These are phyloP conservation scores for Hippophae tibetana DNA, from an alignment of 306 rosid species.

Conservation along the genomic window DNA sequence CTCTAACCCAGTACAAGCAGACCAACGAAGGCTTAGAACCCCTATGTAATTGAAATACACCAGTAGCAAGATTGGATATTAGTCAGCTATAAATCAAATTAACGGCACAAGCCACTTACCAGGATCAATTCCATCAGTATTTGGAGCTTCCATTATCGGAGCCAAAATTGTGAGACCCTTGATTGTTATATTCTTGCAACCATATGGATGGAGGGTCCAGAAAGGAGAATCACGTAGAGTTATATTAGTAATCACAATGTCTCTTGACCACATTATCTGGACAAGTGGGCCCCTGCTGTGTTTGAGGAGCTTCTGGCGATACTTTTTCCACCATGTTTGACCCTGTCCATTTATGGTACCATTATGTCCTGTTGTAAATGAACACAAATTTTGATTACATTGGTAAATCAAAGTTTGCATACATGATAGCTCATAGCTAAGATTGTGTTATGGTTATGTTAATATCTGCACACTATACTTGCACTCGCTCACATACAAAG, in stretches of 20 bases:
- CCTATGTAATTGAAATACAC: neutral
- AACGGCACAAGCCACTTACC: conserved; percentile 41
- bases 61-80: neutral
- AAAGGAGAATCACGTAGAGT: conserved; percentile 94
- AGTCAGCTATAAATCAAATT: conserved; percentile 7
- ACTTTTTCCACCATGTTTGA: conserved; percentile 92
- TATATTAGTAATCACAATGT: conserved; percentile 66
- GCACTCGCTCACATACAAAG: too few species aligned
- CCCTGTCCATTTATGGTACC: conserved; percentile 99
- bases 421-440: neutral
- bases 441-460: too few species aligned
- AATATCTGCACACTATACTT: conserved; percentile 1
- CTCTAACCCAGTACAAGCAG: neutral
- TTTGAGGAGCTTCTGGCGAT: conserved; percentile 92
- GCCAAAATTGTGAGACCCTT: conserved; percentile 79
- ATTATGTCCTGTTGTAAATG: conserved; percentile 66
- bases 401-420: conserved; percentile 12
- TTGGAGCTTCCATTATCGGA: conserved; percentile 79
- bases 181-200: conserved; percentile 85
- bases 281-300: conserved; percentile 93
- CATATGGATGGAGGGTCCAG: conserved; percentile 99
- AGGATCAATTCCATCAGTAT: conserved; percentile 98
- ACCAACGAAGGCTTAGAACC: too few species aligned
- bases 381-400: conserved; percentile 22
- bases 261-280: conserved; percentile 98